Evolutionary conservation across 2,329 filamentous ascomycete species (phyloP).

Genomic region (Raffaelea albimanens): DNA sequence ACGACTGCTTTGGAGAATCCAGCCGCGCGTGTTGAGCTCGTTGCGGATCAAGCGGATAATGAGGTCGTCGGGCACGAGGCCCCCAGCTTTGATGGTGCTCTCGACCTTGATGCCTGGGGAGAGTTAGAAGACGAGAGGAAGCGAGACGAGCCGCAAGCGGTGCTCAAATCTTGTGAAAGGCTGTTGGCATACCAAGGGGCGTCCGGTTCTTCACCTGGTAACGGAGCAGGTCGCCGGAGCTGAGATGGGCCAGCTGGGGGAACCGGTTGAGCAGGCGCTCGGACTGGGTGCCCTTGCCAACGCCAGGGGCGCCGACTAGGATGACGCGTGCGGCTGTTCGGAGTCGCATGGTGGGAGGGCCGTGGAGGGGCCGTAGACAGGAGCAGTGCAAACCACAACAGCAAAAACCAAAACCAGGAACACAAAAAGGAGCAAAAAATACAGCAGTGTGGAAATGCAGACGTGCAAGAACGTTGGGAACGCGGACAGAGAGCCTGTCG

Average conservation of each 20-base stretch:
- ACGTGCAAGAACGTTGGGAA: too few species aligned
- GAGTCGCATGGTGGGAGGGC: conserved; percentile 47
- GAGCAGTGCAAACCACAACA: not conserved
- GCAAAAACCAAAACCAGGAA: not conserved
- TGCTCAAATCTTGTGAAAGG: not conserved
- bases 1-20: conserved; percentile 51
- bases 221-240: conserved; percentile 84
- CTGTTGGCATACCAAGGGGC: conserved; percentile 57
- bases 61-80: conserved; percentile 82
- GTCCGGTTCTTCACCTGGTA: conserved; percentile 88
- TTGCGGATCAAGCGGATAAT: conserved; percentile 89
- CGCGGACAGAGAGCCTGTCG: too few species aligned
- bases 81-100: conserved; percentile 75
- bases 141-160: not conserved
- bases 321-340: conserved; percentile 83
- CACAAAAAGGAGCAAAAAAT: not conserved
- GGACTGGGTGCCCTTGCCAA: conserved; percentile 94
- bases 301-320: conserved; percentile 89
- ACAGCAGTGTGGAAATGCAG: too few species aligned
- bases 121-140: not conserved
- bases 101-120: conserved; percentile 77
- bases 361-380: not conserved
- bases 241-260: conserved; percentile 82
- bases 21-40: conserved; percentile 76
- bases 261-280: conserved; percentile 80